Evolutionary conservation across 164 flowering plant species (phyloP).

Genomic region (Umbellularia californica): DNA sequence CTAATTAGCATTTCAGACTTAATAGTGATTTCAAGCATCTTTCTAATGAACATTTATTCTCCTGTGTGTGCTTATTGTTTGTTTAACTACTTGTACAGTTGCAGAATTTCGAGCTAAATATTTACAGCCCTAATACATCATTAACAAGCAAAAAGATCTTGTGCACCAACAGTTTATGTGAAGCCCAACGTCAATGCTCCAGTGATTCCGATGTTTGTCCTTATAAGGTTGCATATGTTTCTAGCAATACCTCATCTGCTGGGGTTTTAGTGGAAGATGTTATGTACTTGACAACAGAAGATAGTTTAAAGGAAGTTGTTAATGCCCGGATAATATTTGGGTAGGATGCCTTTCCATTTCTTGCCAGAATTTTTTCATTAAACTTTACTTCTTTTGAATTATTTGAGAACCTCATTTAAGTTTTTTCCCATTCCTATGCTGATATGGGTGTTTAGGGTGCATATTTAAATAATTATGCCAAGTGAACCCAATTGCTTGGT

Average conservation of each 20-base stretch:
- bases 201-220: constrained; percentile 38
- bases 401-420: background rate
- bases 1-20: background rate
- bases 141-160: constrained; percentile 53
- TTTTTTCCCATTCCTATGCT: background rate
- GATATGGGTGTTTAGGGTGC: background rate
- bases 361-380: background rate
- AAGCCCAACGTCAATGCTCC: constrained; percentile 32
- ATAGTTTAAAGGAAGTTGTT: constrained; percentile 31
- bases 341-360: constrained; percentile 30
- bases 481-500: background rate
- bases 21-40: background rate
- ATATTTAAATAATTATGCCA: background rate
- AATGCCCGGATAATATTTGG: constrained; percentile 67
- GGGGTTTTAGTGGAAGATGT: constrained; percentile 80
- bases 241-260: constrained; percentile 59
- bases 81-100: background rate
- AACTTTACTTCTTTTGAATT: background rate
- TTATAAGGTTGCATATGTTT: constrained; percentile 60
- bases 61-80: background rate
- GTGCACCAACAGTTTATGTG: constrained; percentile 58
- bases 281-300: constrained; percentile 59
- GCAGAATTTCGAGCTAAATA: constrained; percentile 49
- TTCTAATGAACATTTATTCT: background rate
- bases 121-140: constrained; percentile 71